phyloP scores from a whole-genome alignment of 164 flowering plant genomes.

The Amborella trichopoda region DNA sequence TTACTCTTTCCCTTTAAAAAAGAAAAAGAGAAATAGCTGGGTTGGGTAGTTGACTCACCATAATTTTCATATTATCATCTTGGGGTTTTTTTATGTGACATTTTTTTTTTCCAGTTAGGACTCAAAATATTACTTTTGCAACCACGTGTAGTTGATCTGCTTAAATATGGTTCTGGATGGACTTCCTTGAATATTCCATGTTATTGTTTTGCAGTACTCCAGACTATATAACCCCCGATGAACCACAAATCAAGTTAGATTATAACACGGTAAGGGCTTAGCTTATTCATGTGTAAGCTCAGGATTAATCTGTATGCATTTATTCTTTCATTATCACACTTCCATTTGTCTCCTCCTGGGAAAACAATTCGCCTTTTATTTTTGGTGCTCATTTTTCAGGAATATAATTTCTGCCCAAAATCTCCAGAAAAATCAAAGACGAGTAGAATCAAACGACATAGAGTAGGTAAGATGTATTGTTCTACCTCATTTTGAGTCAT shows the following conservation, averaged over 20 bases:
- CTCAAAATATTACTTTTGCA: no score
- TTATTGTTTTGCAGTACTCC: slow-evolving; percentile 55
- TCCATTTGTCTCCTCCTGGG: not conserved
- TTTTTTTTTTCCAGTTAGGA: no score
- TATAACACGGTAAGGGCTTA: slow-evolving; percentile 52
- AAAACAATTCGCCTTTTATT: no score
- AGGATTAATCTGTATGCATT: not conserved
- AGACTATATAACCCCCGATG: slow-evolving; percentile 87
- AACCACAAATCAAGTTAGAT: slow-evolving; percentile 35
- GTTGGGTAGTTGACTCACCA: no score
- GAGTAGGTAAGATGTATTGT: slow-evolving; percentile 52
- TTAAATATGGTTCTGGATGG: no score
- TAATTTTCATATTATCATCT: no score
- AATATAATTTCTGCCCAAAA: slow-evolving; percentile 57
- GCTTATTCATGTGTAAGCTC: not conserved
- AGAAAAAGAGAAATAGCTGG: no score
- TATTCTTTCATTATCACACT: no score
- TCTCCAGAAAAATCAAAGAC: slow-evolving; percentile 72
- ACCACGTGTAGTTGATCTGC: no score
- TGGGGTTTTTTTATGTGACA: not conserved
- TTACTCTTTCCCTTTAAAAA: no score
- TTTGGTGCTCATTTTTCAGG: slow-evolving; percentile 22
- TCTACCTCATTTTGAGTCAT: no score
- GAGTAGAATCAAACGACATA: slow-evolving; percentile 32
- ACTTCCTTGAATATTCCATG: no score